Percentiles rank a stretch among this genome's conserved stretches.
These are phyloP conservation scores for Misopates orontium DNA, from an alignment of 257 asterid species.

Conservation along the genomic window DNA sequence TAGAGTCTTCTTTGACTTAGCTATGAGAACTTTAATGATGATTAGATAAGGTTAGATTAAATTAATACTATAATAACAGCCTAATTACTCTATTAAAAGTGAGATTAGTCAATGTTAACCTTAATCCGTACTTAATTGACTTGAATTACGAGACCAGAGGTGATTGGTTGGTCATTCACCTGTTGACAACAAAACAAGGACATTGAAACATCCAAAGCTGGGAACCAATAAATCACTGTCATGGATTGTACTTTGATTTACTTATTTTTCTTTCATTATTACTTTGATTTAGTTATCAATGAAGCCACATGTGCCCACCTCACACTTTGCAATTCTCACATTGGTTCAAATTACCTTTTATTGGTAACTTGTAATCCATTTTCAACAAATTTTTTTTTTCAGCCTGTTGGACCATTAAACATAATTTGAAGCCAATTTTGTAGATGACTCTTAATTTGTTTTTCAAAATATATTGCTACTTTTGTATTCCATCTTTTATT, in stretches of 20 bases:
- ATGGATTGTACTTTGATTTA: background rate
- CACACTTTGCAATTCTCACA: too few species aligned
- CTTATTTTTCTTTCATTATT: too few species aligned
- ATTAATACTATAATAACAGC: slow-evolving; percentile 18
- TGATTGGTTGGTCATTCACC: slow-evolving; percentile 52
- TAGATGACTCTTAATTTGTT: background rate
- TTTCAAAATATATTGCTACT: too few species aligned
- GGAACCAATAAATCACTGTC: slow-evolving; percentile 6
- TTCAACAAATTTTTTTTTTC: too few species aligned
- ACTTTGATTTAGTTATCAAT: too few species aligned
- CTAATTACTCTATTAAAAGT: slow-evolving; percentile 21
- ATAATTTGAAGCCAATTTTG: background rate
- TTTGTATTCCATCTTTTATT: too few species aligned
- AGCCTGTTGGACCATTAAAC: background rate
- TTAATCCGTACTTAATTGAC: slow-evolving; percentile 46
- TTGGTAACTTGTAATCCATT: too few species aligned
- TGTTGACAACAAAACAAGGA: slow-evolving; percentile 47
- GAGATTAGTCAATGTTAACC: slow-evolving; percentile 50
- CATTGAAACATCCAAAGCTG: slow-evolving; percentile 1
- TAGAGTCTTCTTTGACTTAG: slow-evolving; percentile 6
- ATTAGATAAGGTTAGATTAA: slow-evolving; percentile 15
- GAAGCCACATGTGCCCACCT: background rate
- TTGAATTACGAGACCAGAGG: slow-evolving; percentile 26
- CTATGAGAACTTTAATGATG: slow-evolving; percentile 10
- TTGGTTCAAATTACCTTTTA: too few species aligned